Percentiles rank a stretch among this genome's conserved stretches.
These are phyloP conservation scores for Trichoderma afroharzianum DNA, from an alignment of 2,329 filamentous ascomycete species.

Conservation along the genomic window DNA sequence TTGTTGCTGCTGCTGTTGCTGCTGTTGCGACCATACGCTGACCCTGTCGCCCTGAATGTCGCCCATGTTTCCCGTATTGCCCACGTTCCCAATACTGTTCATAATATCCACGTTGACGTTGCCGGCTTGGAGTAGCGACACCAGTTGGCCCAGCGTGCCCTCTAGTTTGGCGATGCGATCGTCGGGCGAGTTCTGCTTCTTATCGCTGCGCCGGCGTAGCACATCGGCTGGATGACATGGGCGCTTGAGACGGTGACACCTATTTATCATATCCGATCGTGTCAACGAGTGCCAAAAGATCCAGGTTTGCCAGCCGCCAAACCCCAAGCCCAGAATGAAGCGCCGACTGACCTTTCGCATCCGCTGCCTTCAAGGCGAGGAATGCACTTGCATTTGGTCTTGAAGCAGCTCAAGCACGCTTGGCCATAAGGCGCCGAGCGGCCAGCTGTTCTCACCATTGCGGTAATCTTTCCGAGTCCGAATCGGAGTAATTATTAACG, in stretches of 20 bases:
- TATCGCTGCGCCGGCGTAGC: not conserved
- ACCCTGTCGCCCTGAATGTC: not conserved
- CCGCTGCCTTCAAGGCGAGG: not conserved
- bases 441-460: not conserved
- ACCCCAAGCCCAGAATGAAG: not conserved
- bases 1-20: not conserved
- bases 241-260: not conserved
- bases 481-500: not conserved
- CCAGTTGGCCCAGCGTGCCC: not conserved
- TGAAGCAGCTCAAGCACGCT: not conserved
- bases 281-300: not conserved
- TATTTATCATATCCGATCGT: not conserved
- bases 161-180: not conserved
- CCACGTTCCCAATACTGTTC: not conserved
- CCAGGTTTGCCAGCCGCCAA: not conserved
- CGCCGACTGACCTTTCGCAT: not conserved
- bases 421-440: not conserved
- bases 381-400: not conserved
- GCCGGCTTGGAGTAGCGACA: not conserved
- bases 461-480: not conserved
- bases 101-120: not conserved
- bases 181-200: not conserved
- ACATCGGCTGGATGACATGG: not conserved
- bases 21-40: not conserved
- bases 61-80: not conserved